Evolutionary conservation across 1,139 yeast genomes (phyloP).

Genomic region (Suhomyces kunorum): DNA sequence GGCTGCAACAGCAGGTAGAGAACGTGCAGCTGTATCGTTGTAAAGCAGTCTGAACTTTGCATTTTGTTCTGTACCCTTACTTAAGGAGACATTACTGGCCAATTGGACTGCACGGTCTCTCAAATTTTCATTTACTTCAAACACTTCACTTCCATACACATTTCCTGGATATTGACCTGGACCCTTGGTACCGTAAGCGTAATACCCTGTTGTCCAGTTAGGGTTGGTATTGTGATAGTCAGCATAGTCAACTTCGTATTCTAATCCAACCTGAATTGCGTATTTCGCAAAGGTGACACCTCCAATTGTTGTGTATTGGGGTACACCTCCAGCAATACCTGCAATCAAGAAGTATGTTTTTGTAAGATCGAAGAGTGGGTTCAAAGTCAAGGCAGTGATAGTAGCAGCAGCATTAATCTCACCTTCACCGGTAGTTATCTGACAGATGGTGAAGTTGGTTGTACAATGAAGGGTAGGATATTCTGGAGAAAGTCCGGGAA

Average conservation of each 20-base stretch:
- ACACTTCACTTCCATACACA: conserved; percentile 67
- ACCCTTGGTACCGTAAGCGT: conserved; percentile 53
- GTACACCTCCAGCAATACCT: conserved; percentile 70
- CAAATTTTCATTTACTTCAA: conserved; percentile 59
- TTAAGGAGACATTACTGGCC: conserved; percentile 47
- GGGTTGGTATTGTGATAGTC: conserved; percentile 51
- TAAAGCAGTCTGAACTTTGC: conserved; percentile 50
- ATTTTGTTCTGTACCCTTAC: conserved; percentile 48
- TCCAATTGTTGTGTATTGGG: conserved; percentile 49
- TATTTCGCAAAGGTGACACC: conserved; percentile 62
- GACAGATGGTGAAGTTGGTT: conserved; percentile 55
- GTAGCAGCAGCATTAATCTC: conserved; percentile 69
- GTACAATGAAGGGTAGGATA: conserved; percentile 61
- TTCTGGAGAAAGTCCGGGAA: conserved; percentile 66
- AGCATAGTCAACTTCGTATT: conserved; percentile 52
- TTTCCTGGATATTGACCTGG: conserved; percentile 55
- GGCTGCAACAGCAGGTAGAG: conserved; percentile 49
- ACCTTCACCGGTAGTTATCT: conserved; percentile 68
- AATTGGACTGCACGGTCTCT: conserved; percentile 59
- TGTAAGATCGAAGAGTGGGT: conserved; percentile 57
- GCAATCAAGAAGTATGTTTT: conserved; percentile 63
- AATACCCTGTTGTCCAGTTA: conserved; percentile 64
- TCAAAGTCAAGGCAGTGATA: conserved; percentile 53
- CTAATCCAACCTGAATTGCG: conserved; percentile 64
- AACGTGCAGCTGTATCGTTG: conserved; percentile 50